phyloP scores from a whole-genome alignment of 805 yeast species.

The Limtongozyma cylindracea region DNA sequence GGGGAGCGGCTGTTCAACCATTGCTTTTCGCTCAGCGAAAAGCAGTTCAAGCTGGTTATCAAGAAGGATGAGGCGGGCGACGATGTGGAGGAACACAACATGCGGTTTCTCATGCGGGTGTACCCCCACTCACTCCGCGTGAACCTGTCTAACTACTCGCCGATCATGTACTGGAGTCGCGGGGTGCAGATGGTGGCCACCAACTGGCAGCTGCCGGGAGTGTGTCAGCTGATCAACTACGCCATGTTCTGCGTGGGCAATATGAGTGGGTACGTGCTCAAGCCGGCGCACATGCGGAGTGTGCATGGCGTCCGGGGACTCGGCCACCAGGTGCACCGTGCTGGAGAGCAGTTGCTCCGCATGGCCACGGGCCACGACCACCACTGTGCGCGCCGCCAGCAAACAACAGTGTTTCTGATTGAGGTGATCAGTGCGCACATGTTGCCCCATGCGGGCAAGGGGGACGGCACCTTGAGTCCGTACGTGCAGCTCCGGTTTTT shows the following conservation, averaged over 20 bases:
- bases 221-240: constrained; percentile 73
- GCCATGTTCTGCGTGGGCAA: constrained; percentile 45
- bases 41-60: constrained; percentile 31
- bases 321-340: no score
- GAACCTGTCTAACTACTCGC: constrained; percentile 61
- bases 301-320: constrained; percentile 5
- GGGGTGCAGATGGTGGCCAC: constrained; percentile 94
- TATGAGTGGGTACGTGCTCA: constrained; percentile 53
- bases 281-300: constrained; percentile 28
- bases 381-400: background rate
- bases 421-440: constrained; percentile 62
- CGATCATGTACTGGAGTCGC: constrained; percentile 52
- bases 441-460: no score
- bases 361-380: constrained; percentile 1
- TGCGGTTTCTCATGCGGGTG: constrained; percentile 49
- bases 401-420: constrained; percentile 5
- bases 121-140: constrained; percentile 69
- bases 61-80: constrained; percentile 29
- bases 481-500: no score
- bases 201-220: constrained; percentile 85
- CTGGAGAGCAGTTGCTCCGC: constrained; percentile 5
- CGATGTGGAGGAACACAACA: constrained; percentile 54
- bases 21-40: constrained; percentile 72
- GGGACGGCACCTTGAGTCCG: no score
- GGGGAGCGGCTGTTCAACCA: constrained; percentile 65